Percentiles rank a stretch among this genome's conserved stretches.
These are phyloP conservation scores for Domatiomyces catenatus DNA, from an alignment of 2,329 filamentous ascomycete genomes.

Conservation along the genomic window DNA sequence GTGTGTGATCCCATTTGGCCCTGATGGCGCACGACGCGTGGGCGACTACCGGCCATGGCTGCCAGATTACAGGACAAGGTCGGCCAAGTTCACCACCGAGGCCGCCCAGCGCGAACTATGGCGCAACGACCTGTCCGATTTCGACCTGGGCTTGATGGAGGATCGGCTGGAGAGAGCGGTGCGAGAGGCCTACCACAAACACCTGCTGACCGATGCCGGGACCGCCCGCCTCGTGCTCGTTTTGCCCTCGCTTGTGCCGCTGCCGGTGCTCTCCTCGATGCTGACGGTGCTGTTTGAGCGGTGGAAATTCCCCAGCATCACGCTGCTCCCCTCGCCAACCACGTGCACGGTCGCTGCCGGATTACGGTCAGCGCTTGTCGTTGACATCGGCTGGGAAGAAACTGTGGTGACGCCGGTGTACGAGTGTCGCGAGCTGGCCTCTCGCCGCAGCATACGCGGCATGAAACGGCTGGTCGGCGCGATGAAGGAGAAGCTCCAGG, in stretches of 20 bases:
- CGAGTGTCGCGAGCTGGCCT: constrained; percentile 70
- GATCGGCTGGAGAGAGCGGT: constrained; percentile 77
- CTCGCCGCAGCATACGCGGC: constrained; percentile 55
- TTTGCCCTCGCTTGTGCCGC: constrained; percentile 60
- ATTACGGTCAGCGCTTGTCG: constrained; percentile 65
- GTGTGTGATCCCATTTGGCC: constrained; percentile 58
- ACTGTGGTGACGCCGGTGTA: constrained; percentile 74
- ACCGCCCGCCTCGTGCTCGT: constrained; percentile 60
- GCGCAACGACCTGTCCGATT: constrained; percentile 53
- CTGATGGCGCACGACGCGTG: constrained; percentile 57
- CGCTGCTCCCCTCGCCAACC: constrained; percentile 61
- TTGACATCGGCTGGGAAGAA: constrained; percentile 89
- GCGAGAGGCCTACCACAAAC: constrained; percentile 69
- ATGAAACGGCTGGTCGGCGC: constrained; percentile 56
- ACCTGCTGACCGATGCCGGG: constrained; percentile 44
- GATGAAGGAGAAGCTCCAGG: constrained; percentile 35
- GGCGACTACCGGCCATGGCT: constrained; percentile 69
- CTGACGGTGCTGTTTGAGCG: constrained; percentile 66
- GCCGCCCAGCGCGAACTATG: constrained; percentile 53
- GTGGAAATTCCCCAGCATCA: constrained; percentile 67
- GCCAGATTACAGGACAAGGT: constrained; percentile 34
- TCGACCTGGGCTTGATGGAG: constrained; percentile 64
- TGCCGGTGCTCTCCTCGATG: constrained; percentile 59
- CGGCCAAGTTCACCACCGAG: constrained; percentile 29
- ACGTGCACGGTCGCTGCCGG: constrained; percentile 66